Evolutionary conservation across 176 grass and related monocot genomes (phyloP).

Genomic region (Aegilops sharonensis): DNA sequence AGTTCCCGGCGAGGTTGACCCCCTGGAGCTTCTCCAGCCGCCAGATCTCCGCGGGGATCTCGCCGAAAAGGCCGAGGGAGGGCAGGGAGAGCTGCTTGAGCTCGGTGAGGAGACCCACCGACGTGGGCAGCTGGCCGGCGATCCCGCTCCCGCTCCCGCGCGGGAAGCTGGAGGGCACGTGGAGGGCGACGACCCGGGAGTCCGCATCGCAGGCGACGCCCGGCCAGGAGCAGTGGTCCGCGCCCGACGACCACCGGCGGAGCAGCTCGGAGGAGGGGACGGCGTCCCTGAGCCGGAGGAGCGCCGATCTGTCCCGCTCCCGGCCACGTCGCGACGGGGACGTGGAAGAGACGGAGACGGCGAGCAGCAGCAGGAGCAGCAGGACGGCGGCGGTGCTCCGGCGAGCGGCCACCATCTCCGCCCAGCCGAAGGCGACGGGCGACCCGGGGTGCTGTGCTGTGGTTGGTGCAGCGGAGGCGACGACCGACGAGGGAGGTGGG

Average conservation of each 20-base stretch:
- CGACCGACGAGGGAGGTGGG: conserved; percentile 18
- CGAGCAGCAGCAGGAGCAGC: conserved; percentile 27
- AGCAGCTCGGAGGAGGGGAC: conserved; percentile 32
- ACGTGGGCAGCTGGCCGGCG: conserved; percentile 42
- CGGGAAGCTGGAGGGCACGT: conserved; percentile 28
- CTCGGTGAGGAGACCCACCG: conserved; percentile 54
- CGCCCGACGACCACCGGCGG: conserved; percentile 24
- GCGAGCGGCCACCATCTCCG: conserved; percentile 52
- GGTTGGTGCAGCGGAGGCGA: conserved; percentile 42
- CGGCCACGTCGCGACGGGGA: not conserved
- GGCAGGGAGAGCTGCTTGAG: conserved; percentile 58
- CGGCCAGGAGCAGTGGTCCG: conserved; percentile 63
- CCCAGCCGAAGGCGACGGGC: conserved; percentile 31
- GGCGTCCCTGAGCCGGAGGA: conserved; percentile 55
- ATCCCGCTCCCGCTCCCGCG: conserved; percentile 22
- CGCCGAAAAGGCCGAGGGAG: conserved; percentile 48
- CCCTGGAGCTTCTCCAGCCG: conserved; percentile 57
- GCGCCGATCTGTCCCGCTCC: conserved; percentile 54
- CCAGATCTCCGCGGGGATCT: conserved; percentile 87
- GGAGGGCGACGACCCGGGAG: conserved; percentile 60
- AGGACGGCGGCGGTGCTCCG: conserved; percentile 17
- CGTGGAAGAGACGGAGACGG: conserved; percentile 16
- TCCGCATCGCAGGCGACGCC: conserved; percentile 59
- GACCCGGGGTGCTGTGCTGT: not conserved
- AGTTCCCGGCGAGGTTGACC: conserved; percentile 71